Evolutionary conservation across 139 green algal genomes (phyloP), one percentile per base, ranked within the genome.

Genomic region (Tetraselmis striata): DNA sequence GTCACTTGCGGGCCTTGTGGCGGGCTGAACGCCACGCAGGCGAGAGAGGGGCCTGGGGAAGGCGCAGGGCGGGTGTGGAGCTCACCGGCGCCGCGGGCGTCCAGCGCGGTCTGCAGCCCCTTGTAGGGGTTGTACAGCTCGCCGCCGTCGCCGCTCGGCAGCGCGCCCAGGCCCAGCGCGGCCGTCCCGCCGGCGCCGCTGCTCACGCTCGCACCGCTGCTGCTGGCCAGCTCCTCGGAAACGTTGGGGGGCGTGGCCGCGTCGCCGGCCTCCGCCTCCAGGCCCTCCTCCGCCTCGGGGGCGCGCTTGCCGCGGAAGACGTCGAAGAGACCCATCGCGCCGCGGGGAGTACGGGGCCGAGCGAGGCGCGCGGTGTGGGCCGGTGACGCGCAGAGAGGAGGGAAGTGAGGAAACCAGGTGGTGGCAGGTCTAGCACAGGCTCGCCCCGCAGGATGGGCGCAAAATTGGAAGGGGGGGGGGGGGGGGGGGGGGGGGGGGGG

Each of bases 71-170:
- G n/a, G n/a, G n/a, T n/a, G n/a, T n/a, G n/a, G n/a, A n/a, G n/a
- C 45, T 5, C 45, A 67, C 45, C 45, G 45, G 45, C 5, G 45
- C 78, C 80, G 1, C 82, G 77, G 1, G 76, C 75, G 30, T 85
- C 84, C n/a, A 87, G 2, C 0, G 84, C 83, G 1, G 78, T 74
- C 23, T 30, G 77, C 32, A 83, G 32, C 59, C 90, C 90, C 79
- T 94, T 88, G 59, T 94, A 94, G 11, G 90, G 90, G 77, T 94
- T 94, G 76, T 94, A 94, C 2, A 94, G 75, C 5, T 30, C 29
- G 2, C 2, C 11, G 29, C 11, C 58, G 59, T 77, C 29, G n/a
- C 27, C 29, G 79, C 18, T 18, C 27, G 79, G 27, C 28, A 24
- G 76, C 76, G 76, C 27, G 29, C 76, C 27, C n/a, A 1, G 1